phyloP scores from a whole-genome alignment of 1,284 basidiomycete species.

The Trichosporon inkin region DNA sequence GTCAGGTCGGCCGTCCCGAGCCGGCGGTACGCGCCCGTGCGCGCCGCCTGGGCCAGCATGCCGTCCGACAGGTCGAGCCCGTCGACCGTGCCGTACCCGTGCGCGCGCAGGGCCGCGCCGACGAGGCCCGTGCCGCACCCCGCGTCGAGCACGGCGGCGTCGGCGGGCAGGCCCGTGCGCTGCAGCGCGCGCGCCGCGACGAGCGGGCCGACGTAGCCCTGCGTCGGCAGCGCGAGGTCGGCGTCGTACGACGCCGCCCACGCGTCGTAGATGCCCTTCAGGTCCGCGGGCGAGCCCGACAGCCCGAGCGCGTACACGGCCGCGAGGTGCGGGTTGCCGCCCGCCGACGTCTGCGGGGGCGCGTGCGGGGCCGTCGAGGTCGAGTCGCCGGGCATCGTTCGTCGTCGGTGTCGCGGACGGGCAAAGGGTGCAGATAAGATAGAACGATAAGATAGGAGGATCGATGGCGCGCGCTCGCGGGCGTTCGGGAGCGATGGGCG shows the following conservation, averaged over 20 bases:
- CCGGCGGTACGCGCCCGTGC: constrained; percentile 13
- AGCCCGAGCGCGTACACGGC: background rate
- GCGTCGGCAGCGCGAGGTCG: constrained; percentile 3
- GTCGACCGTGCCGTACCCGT: constrained; percentile 7
- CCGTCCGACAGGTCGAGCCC: constrained; percentile 15
- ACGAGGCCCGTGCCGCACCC: constrained; percentile 21
- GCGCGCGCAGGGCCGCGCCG: background rate
- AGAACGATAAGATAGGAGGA: too few relatives aligned
- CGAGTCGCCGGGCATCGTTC: constrained; percentile 35
- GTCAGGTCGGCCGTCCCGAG: constrained; percentile 14
- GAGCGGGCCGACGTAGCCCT: constrained; percentile 11
- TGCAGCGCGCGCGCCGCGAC: background rate
- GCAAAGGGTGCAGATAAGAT: background rate
- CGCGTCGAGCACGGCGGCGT: constrained; percentile 10
- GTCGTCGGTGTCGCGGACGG: constrained; percentile 18
- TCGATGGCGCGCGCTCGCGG: too few relatives aligned
- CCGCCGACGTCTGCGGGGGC: constrained; percentile 14
- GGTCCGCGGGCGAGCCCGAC: background rate
- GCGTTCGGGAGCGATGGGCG: too few relatives aligned
- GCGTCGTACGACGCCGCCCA: constrained; percentile 39
- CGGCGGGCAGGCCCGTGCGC: background rate
- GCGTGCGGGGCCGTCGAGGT: too few relatives aligned
- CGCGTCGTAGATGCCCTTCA: constrained; percentile 21
- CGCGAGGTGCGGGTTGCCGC: constrained; percentile 13
- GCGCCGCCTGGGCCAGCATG: constrained; percentile 12